Conservation (phyloP, 2,329 filamentous ascomycete species). For the Talaromyces atroroseus region DNA sequence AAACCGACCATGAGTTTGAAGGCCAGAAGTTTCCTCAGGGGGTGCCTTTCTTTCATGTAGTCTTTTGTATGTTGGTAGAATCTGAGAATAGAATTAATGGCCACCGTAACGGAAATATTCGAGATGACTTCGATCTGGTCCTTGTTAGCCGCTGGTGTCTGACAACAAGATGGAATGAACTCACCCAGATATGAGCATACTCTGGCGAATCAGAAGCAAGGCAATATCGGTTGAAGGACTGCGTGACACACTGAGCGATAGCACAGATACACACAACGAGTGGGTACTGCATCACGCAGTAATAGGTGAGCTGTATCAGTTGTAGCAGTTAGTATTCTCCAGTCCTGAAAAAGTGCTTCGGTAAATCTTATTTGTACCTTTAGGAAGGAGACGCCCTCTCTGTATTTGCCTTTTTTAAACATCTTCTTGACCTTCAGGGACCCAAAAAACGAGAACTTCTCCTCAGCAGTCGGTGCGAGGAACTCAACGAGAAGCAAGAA, state of each 20-base stretch:
- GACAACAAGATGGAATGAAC: not conserved
- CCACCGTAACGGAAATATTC: constrained; percentile 1
- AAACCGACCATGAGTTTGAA: constrained; percentile 4
- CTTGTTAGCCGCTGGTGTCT: not conserved
- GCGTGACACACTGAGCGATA: not conserved
- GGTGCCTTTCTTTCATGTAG: constrained; percentile 4
- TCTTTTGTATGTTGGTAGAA: constrained; percentile 2
- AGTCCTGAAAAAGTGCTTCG: no score
- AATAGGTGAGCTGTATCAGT: not conserved
- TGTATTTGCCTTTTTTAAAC: not conserved
- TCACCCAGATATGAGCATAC: constrained; percentile 2
- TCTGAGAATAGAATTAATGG: constrained; percentile 1
- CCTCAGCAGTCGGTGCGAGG: not conserved
- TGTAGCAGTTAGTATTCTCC: not conserved
- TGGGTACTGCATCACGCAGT: constrained; percentile 1
- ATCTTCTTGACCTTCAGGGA: not conserved
- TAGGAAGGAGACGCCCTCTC: not conserved
- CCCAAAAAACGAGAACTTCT: not conserved
- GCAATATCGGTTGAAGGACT: not conserved
- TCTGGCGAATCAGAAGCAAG: not conserved
- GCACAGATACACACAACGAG: not conserved
- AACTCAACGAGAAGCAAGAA: constrained; percentile 4
- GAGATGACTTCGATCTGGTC: not conserved
- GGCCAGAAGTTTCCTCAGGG: constrained; percentile 2
- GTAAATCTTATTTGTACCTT: not conserved